A percentile compares a stretch with the other conserved stretches of the same genome.
These are phyloP conservation scores for Protomyces arabidopsidicola DNA, from an alignment of 1,139 yeast genomes.

Conservation along the genomic window DNA sequence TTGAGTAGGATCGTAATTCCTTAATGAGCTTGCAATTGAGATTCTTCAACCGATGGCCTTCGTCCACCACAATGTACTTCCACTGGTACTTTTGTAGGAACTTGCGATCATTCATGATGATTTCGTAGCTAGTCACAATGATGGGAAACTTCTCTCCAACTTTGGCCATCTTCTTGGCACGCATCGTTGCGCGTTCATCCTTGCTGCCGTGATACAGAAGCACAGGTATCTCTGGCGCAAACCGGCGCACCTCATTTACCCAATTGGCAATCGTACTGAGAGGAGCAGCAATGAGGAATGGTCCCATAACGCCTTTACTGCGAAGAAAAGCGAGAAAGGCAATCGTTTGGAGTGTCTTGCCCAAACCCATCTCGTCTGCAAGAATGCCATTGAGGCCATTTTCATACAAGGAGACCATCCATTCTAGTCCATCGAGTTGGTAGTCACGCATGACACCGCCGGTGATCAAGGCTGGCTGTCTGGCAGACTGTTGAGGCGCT, in stretches of 20 bases:
- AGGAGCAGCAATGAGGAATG: slow-evolving; percentile 83
- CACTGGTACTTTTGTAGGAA: slow-evolving; percentile 54
- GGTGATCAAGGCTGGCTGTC: slow-evolving; percentile 62
- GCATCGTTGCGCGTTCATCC: slow-evolving; percentile 48
- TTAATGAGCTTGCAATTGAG: slow-evolving; percentile 68
- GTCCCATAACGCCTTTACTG: slow-evolving; percentile 77
- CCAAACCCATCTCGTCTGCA: slow-evolving; percentile 95
- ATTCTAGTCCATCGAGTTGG: slow-evolving; percentile 83
- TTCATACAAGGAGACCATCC: slow-evolving; percentile 82
- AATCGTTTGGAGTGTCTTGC: slow-evolving; percentile 88
- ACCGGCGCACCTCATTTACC: slow-evolving; percentile 63
- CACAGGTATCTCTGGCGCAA: slow-evolving; percentile 67
- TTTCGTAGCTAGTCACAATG: slow-evolving; percentile 77
- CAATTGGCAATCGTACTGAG: slow-evolving; percentile 82
- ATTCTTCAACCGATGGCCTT: slow-evolving; percentile 87
- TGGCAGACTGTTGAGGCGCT: slow-evolving; percentile 33
- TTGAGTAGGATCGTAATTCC: slow-evolving; percentile 58
- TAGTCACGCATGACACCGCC: slow-evolving; percentile 74
- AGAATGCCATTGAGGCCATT: slow-evolving; percentile 91
- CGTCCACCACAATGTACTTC: slow-evolving; percentile 90
- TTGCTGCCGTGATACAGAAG: slow-evolving; percentile 65
- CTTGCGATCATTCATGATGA: slow-evolving; percentile 61
- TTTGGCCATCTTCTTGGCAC: slow-evolving; percentile 41
- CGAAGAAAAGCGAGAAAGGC: slow-evolving; percentile 69
- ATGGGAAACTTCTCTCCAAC: slow-evolving; percentile 44